These are phyloP conservation scores for Cyathus striatus DNA, from an alignment of 768 basidiomycete genomes.

Conservation along the genomic window DNA sequence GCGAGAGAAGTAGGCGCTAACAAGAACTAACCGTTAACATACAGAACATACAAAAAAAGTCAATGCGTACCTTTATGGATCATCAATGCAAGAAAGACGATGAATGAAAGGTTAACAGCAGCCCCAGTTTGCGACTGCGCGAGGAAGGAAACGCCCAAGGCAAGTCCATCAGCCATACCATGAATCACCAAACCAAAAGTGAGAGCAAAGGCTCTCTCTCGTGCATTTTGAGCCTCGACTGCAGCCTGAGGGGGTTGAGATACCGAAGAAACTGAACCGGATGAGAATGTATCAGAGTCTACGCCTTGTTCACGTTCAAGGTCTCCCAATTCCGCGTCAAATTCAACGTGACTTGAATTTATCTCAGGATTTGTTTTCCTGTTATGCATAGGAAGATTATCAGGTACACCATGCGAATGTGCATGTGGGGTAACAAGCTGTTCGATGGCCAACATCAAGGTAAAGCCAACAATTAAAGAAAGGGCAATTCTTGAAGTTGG, in stretches of 20 bases:
- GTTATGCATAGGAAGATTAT: conserved; percentile 4
- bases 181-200: conserved; percentile 87
- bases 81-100: conserved; percentile 88
- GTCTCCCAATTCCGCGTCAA: conserved; percentile 62
- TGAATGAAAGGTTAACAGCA: conserved; percentile 55
- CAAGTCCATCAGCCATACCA: conserved; percentile 88
- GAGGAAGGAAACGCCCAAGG: conserved; percentile 76
- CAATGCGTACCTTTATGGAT: conserved; percentile 76
- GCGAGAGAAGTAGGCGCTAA: conserved; percentile 90
- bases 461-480: conserved; percentile 59
- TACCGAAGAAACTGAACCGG: conserved; percentile 8
- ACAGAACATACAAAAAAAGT: neutral
- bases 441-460: conserved; percentile 64
- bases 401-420: conserved; percentile 24
- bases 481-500: conserved; percentile 54
- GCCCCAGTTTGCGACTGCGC: conserved; percentile 19
- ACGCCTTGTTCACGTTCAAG: conserved; percentile 39
- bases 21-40: neutral
- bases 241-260: too few relatives aligned
- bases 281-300: conserved; percentile 9
- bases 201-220: conserved; percentile 56
- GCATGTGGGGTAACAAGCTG: conserved; percentile 52
- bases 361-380: too few relatives aligned
- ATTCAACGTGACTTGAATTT: conserved; percentile 35
- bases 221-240: conserved; percentile 15